A percentile compares a stretch with the other conserved stretches of the same genome.
Conservation (phyloP, 2,329 filamentous ascomycete species). For the Westerdykella aurantiaca region DNA sequence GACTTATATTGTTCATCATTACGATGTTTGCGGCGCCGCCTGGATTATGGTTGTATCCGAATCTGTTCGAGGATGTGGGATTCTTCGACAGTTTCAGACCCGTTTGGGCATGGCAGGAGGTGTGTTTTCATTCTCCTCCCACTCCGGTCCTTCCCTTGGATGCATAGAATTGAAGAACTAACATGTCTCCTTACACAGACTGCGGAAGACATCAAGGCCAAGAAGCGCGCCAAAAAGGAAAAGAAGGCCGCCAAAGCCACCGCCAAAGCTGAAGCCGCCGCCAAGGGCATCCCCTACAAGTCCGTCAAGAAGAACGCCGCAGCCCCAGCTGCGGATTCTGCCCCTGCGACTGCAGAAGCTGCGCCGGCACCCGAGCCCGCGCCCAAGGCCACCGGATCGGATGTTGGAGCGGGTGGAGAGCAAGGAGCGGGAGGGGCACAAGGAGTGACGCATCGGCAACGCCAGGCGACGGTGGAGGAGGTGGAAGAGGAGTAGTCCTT, state of each 20-base stretch:
- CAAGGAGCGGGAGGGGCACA: too few relatives aligned
- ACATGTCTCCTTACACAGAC: conserved; percentile 18
- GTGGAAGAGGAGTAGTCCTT: conserved; percentile 27
- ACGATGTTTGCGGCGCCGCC: conserved; percentile 81
- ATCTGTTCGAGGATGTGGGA: conserved; percentile 96
- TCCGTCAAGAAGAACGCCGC: conserved; percentile 29
- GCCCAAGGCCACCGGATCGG: conserved; percentile 25
- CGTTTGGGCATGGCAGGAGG: conserved; percentile 97
- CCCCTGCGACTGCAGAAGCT: conserved; percentile 7
- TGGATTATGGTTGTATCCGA: conserved; percentile 96
- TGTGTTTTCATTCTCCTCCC: conserved; percentile 33
- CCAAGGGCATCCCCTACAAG: conserved; percentile 25
- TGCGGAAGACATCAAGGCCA: conserved; percentile 40
- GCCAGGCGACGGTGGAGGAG: conserved; percentile 35
- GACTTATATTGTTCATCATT: conserved; percentile 86
- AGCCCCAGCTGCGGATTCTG: conserved; percentile 16
- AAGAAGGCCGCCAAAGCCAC: conserved; percentile 31
- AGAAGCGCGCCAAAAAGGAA: conserved; percentile 40
- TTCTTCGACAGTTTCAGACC: conserved; percentile 97
- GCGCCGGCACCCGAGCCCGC: conserved; percentile 10
- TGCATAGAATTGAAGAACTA: not conserved
- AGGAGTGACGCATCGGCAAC: conserved; percentile 21
- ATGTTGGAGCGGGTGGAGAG: conserved; percentile 8
- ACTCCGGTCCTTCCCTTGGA: not conserved
- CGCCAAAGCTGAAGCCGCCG: conserved; percentile 22